Evolutionary conservation across 148 eudicot species (phyloP), one percentile per base, ranked within the genome.

Genomic region (Oxyria digyna): DNA sequence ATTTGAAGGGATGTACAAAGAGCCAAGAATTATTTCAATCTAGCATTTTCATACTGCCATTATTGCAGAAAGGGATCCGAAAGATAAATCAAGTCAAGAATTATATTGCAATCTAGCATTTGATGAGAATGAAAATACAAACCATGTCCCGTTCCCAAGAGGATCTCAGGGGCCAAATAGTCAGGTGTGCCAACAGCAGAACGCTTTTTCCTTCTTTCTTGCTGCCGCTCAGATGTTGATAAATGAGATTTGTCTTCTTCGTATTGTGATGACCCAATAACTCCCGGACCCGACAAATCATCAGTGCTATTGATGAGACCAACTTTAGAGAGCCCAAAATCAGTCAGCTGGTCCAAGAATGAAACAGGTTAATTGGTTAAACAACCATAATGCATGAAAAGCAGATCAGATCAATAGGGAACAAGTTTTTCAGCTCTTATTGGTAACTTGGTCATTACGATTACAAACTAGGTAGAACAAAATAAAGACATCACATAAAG

Each of bases 291-390:
- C 75, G 99, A 88, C 71, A 94, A 85, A 76, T 94, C 98, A 73
- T 90, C 99, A 10, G 99, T 94, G 78, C 99, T 94, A 84, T 94
- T 94, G 83, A 94, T 94, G 73, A 94, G 99, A 77, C 99, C 99
- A 81, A 94, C 99, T 79, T 88, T 94, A 68, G 99, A 94, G 57
- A 94, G 96, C 77, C 99, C 99, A 85, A 94, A 94, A 72, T 94
- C 99, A 43, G 99, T 94, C 81, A 94, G 76, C 99, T 94, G 88
- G 69, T 35, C 32, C 75, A 67, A 65, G 20, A 73, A 83, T 32
- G 42, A n/a, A n/a, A n/a, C n/a, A n/a, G n/a, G n/a, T n/a, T n/a
- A n/a, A n/a, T n/a, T n/a, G n/a, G n/a, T n/a, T n/a, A n/a, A n/a
- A n/a, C n/a, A n/a, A n/a, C n/a, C n/a, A n/a, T n/a, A n/a, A n/a